Base-by-base conservation (phyloP, 2,329 filamentous ascomycete genomes). In the Neofusicoccum ribis region DNA sequence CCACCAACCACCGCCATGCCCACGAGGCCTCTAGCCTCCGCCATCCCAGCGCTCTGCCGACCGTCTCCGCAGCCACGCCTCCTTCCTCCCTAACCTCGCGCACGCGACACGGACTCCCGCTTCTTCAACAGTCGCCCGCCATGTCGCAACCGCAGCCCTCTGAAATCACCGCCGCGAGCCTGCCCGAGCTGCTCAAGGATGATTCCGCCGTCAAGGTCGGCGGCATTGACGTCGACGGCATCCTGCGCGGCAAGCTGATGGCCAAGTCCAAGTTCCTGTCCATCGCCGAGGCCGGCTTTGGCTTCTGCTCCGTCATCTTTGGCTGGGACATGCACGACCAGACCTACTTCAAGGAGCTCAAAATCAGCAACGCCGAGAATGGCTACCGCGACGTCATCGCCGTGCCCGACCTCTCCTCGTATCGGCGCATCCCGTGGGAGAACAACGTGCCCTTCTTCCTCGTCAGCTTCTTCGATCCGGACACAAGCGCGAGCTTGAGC, bases 311-410 rank as follows among this genome's bases (percentile, higher is more conserved):
- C 20, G 92, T 97, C 70, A 88, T 97, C 69, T 97, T 96, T 73
- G 93, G 93, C 76, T 97, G 93, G 93, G 93, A 97, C 79, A 96
- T 97, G 92, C 93, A 97, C 78, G 93, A 97, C 74, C 85, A 88
- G 81, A 96, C 92, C 11, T 97, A 97, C 78, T 89, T 91, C 76
- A 88, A 85, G 71, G 93, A 97, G 79, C 86, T 97, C 68, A 86
- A 86, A 73, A 90, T 97, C 77, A 95, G 91, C 79, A 97, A 96
- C 80, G 91, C 91, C 70, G 89, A 92, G 73, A 97, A 96, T 76
- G 93, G 93, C 49, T 97, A 96, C 78, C 86, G 89, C 69, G 93
- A 97, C 77, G 80, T 97, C 49, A 85, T 96, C 59, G 93, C 93
- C 14, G 82, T 94, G 43, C 89, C 93, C 0, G 93, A 97, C 74